Percentiles rank a stretch among this genome's conserved stretches.
These are phyloP conservation scores for Thermothelomyces thermophilus DNA, from an alignment of 2,329 filamentous ascomycete genomes.

Conservation along the genomic window DNA sequence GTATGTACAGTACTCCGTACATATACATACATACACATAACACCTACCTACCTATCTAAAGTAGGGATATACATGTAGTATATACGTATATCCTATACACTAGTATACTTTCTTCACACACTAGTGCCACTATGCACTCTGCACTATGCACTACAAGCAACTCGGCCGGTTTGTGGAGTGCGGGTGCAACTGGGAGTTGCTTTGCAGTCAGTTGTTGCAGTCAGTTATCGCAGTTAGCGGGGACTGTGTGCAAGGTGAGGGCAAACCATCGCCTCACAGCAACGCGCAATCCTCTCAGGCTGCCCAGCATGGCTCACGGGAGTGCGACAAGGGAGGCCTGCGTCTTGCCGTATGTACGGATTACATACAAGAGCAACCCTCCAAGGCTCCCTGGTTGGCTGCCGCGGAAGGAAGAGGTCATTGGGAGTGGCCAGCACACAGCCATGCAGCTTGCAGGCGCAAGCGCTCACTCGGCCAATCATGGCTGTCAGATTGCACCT, in stretches of 20 bases:
- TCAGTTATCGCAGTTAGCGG: not conserved
- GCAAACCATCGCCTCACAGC: not conserved
- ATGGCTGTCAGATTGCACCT: not conserved
- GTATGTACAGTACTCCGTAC: too few species aligned
- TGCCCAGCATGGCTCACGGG: not conserved
- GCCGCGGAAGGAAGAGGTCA: conserved; percentile 4
- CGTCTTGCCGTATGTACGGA: not conserved
- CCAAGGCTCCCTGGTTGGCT: conserved; percentile 15
- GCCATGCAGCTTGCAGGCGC: conserved; percentile 28
- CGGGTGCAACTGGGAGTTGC: too few species aligned
- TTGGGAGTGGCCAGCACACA: conserved; percentile 17
- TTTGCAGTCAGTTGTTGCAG: too few species aligned
- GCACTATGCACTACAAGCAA: too few species aligned
- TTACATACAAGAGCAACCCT: not conserved
- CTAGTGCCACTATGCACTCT: too few species aligned
- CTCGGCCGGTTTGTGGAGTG: too few species aligned
- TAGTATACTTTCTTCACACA: too few species aligned
- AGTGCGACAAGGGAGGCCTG: conserved; percentile 7
- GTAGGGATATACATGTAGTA: too few species aligned
- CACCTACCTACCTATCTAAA: too few species aligned
- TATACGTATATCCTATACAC: too few species aligned
- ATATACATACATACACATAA: too few species aligned
- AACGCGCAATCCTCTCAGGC: not conserved
- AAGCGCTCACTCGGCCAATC: conserved; percentile 33
- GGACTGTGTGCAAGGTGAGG: not conserved